Percentiles rank a stretch among this genome's conserved stretches.
Conservation (phyloP, 805 yeast species). For the Spathaspora gorwiae region DNA sequence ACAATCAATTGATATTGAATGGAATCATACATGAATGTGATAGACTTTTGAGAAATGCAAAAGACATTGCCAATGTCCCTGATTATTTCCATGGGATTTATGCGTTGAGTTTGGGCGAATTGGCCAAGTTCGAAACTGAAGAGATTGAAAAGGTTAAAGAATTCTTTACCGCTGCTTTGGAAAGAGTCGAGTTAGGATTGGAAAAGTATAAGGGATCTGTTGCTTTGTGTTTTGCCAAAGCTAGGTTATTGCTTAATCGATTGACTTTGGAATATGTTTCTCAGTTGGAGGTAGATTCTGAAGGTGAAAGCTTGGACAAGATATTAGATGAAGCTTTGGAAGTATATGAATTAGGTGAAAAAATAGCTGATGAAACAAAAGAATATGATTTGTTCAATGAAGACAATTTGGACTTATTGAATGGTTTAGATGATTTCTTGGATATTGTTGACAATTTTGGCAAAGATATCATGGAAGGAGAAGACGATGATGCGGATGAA, state of each 20-base stretch:
- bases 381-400: conserved; percentile 30
- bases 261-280: conserved; percentile 58
- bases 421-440: conserved; percentile 60
- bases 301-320: conserved; percentile 29
- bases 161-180: conserved; percentile 68
- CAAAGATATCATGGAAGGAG: conserved; percentile 40
- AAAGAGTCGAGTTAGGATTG: conserved; percentile 59
- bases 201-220: conserved; percentile 43
- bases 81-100: conserved; percentile 68
- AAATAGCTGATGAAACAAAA: conserved; percentile 17
- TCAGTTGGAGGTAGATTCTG: conserved; percentile 41
- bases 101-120: conserved; percentile 63
- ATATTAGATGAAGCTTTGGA: conserved; percentile 45
- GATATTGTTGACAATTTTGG: conserved; percentile 69
- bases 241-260: conserved; percentile 52
- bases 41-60: conserved; percentile 53
- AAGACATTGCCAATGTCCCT: conserved; percentile 14
- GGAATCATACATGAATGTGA: conserved; percentile 95
- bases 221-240: conserved; percentile 47
- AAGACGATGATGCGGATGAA: conserved; percentile 49
- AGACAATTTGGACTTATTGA: conserved; percentile 48
- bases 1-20: conserved; percentile 62
- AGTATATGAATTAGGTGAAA: conserved; percentile 42
- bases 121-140: conserved; percentile 51
- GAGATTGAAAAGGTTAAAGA: conserved; percentile 37